Conservation (phyloP, 331 rosid species). For the Prunus yedoensis region DNA sequence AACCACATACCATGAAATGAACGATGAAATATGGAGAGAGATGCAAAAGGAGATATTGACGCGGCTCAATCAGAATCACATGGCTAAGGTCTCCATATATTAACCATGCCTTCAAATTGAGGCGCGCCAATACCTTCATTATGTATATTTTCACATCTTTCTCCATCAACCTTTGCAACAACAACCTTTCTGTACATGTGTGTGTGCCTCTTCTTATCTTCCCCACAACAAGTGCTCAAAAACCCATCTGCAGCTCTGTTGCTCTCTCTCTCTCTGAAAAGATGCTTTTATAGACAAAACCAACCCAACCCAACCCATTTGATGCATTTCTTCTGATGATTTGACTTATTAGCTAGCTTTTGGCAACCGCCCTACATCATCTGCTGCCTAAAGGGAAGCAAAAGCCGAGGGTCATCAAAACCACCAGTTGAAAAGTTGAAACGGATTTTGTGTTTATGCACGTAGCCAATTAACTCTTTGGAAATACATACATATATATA, state of each 20-base stretch:
- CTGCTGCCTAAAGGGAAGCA: no score
- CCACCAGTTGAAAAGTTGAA: no score
- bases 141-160: slow-evolving; percentile 10
- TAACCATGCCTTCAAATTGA: slow-evolving; percentile 79
- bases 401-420: no score
- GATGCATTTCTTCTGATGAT: no score
- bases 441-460: slow-evolving; percentile 39
- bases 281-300: no score
- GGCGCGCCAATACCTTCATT: slow-evolving; percentile 74
- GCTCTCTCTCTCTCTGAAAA: not conserved
- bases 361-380: no score
- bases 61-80: slow-evolving; percentile 83
- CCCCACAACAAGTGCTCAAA: slow-evolving; percentile 3
- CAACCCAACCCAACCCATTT: no score
- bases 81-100: slow-evolving; percentile 21
- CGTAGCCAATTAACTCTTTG: slow-evolving; percentile 40
- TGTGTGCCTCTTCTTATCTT: slow-evolving; percentile 12
- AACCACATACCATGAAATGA: slow-evolving; percentile 5
- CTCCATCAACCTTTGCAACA: slow-evolving; percentile 7
- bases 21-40: slow-evolving; percentile 29
- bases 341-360: no score
- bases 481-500: not conserved
- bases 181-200: not conserved
- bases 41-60: slow-evolving; percentile 78
- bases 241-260: not conserved